Evolutionary conservation across 2,329 filamentous ascomycete genomes (phyloP).

Genomic region (Aschersonia sp.): DNA sequence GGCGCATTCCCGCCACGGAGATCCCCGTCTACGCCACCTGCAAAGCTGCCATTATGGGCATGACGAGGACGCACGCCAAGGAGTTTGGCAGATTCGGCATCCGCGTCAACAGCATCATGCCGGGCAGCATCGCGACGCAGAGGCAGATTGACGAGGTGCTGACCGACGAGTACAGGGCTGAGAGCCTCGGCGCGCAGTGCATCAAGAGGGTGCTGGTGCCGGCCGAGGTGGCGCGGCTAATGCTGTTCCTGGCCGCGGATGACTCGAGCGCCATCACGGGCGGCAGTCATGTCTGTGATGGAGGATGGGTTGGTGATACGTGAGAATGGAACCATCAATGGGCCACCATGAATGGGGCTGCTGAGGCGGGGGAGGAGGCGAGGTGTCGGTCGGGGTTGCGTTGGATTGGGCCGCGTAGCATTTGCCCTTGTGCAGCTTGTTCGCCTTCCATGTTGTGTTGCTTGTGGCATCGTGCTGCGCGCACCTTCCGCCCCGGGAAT

Average conservation of each 20-base stretch:
- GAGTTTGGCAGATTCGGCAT: slow-evolving; percentile 35
- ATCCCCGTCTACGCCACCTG: slow-evolving; percentile 32
- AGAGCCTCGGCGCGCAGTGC: slow-evolving; percentile 24
- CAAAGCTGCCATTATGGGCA: slow-evolving; percentile 40
- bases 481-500: too few relatives aligned
- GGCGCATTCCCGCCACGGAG: slow-evolving; percentile 26
- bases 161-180: slow-evolving; percentile 24
- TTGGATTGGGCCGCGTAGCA: too few relatives aligned
- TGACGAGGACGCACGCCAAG: slow-evolving; percentile 38
- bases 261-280: slow-evolving; percentile 32
- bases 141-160: slow-evolving; percentile 27
- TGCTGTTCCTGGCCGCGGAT: slow-evolving; percentile 29
- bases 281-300: slow-evolving; percentile 20
- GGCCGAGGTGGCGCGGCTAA: slow-evolving; percentile 28
- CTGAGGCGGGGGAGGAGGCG: too few relatives aligned
- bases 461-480: too few relatives aligned
- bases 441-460: too few relatives aligned
- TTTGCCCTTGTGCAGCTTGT: too few relatives aligned
- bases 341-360: too few relatives aligned
- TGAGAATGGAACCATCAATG: background rate
- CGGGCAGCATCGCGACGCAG: slow-evolving; percentile 30
- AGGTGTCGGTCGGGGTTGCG: too few relatives aligned
- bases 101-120: slow-evolving; percentile 34
- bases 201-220: slow-evolving; percentile 25
- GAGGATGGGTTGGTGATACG: slow-evolving; percentile 13